phyloP scores from a whole-genome alignment of 495 filamentous ascomycete genomes.

The Trichocladium antarcticum region DNA sequence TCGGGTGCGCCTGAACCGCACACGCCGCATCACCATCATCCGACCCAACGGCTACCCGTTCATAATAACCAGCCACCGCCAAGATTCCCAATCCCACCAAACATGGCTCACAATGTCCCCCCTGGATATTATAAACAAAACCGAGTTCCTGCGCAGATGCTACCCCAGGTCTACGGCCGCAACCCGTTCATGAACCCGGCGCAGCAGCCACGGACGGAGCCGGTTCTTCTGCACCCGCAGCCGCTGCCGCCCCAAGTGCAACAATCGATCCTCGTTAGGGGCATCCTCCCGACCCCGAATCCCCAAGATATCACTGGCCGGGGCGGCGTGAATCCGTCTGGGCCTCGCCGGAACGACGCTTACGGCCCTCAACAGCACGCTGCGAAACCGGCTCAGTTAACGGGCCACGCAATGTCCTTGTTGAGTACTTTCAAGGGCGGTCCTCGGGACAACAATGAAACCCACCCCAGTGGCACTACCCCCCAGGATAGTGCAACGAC shows the following conservation, averaged over 20 bases:
- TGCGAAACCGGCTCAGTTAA: slow-evolving; percentile 49
- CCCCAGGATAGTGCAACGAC: slow-evolving; percentile 11
- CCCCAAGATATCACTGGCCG: slow-evolving; percentile 24
- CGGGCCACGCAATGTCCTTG: slow-evolving; percentile 50
- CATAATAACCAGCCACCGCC: slow-evolving; percentile 34
- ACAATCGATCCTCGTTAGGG: slow-evolving; percentile 30
- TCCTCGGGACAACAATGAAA: slow-evolving; percentile 7
- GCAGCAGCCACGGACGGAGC: slow-evolving; percentile 25
- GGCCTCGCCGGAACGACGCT: slow-evolving; percentile 25
- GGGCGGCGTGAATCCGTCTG: slow-evolving; percentile 19
- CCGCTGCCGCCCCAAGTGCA: slow-evolving; percentile 43
- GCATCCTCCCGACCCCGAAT: slow-evolving; percentile 21
- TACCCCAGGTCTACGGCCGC: slow-evolving; percentile 20
- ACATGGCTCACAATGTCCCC: slow-evolving; percentile 8
- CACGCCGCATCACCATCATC: slow-evolving; percentile 34
- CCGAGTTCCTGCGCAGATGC: slow-evolving; percentile 11
- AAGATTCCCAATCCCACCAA: slow-evolving; percentile 32
- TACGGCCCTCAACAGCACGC: slow-evolving; percentile 43
- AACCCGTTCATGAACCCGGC: slow-evolving; percentile 17
- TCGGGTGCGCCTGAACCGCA: slow-evolving; percentile 25
- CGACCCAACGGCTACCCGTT: slow-evolving; percentile 25
- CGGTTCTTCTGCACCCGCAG: slow-evolving; percentile 43
- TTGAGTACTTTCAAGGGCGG: slow-evolving; percentile 52
- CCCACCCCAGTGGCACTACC: slow-evolving; percentile 5
- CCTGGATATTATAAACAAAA: slow-evolving; percentile 12